phyloP scores from a whole-genome alignment of 805 yeast species.

The Myxozyma udenii region DNA sequence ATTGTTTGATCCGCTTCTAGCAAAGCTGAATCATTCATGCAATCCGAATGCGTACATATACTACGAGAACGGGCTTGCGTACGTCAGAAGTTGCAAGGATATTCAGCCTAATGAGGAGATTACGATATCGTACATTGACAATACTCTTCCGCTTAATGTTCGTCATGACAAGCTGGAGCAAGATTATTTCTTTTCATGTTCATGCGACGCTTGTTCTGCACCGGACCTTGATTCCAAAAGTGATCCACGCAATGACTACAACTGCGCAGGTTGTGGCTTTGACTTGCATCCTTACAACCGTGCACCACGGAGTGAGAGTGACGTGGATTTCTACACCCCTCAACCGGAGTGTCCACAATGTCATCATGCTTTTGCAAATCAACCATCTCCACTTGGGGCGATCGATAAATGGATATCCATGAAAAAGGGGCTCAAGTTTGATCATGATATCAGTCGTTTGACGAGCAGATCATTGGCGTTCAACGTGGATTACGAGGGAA shows the following conservation, averaged over 20 bases:
- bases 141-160: conserved; percentile 6
- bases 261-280: conserved; percentile 10
- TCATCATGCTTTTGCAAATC: conserved; percentile 7
- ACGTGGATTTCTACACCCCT: neutral
- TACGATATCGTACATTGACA: conserved; percentile 23
- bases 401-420: conserved; percentile 5
- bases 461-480: too few species aligned
- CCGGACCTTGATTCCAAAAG: neutral
- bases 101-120: conserved; percentile 20
- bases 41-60: conserved; percentile 20
- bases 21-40: conserved; percentile 29
- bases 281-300: conserved; percentile 6
- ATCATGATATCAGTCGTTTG: too few species aligned
- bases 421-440: too few species aligned
- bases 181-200: conserved; percentile 20
- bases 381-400: conserved; percentile 4
- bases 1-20: conserved; percentile 20
- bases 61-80: conserved; percentile 4
- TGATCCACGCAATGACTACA: conserved; percentile 6
- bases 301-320: neutral
- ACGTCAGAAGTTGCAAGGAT: conserved; percentile 5
- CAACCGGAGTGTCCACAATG: conserved; percentile 10
- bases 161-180: conserved; percentile 5
- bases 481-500: too few species aligned
- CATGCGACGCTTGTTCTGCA: conserved; percentile 7